Evolutionary conservation across 352 stramenopile genomes (phyloP).

Genomic region (Phytophthora syringae): DNA sequence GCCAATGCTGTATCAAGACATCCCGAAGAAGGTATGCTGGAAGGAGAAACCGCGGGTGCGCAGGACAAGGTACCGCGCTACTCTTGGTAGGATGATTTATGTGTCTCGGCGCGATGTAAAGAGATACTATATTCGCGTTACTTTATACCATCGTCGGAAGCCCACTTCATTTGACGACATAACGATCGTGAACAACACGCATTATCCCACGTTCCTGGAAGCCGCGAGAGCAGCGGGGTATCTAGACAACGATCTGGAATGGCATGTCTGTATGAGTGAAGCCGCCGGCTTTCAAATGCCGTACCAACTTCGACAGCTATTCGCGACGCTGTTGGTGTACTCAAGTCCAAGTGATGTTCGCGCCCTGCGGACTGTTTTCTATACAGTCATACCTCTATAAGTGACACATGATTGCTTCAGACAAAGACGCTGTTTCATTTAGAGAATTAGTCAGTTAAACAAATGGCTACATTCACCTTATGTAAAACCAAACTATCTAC

Average conservation of each 20-base stretch:
- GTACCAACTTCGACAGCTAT: slow-evolving; percentile 42
- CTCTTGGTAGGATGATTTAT: slow-evolving; percentile 29
- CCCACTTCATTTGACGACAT: slow-evolving; percentile 33
- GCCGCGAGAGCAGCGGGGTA: too few species aligned
- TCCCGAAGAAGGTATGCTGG: slow-evolving; percentile 15
- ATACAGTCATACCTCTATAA: too few species aligned
- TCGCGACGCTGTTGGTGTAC: slow-evolving; percentile 40
- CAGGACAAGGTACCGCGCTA: slow-evolving; percentile 2
- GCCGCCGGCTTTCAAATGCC: slow-evolving; percentile 23
- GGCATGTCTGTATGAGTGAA: not conserved
- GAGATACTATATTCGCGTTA: slow-evolving; percentile 28
- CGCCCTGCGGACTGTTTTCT: slow-evolving; percentile 16
- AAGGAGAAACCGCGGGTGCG: slow-evolving; percentile 11
- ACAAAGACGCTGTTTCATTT: too few species aligned
- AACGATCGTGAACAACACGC: slow-evolving; percentile 13
- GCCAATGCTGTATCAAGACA: slow-evolving; percentile 25
- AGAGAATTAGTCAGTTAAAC: too few species aligned
- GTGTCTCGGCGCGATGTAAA: slow-evolving; percentile 22
- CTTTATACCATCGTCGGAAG: slow-evolving; percentile 25
- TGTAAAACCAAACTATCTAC: too few species aligned
- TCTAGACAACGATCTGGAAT: not conserved
- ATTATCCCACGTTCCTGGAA: too few species aligned
- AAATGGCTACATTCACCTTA: too few species aligned
- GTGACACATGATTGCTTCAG: too few species aligned
- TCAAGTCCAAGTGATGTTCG: slow-evolving; percentile 6